Base-by-base conservation (phyloP, 2,329 filamentous ascomycete species). In the Ophiostoma sp. region DNA sequence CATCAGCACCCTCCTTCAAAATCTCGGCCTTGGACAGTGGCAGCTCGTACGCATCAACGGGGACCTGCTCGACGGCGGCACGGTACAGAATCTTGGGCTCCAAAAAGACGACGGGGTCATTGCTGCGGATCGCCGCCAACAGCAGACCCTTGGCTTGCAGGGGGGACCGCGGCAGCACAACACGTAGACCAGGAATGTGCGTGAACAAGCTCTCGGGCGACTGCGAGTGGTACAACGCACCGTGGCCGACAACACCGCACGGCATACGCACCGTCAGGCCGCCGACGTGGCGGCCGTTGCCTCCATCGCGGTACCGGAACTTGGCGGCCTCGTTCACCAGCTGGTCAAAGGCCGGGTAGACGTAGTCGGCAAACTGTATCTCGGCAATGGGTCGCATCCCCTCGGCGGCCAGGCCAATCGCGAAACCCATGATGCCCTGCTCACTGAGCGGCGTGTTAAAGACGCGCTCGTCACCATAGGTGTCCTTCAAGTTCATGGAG, bases 381-480 rank as follows among this genome's bases (percentile, higher is more conserved):
- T 99, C 96, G 0, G 95, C 95, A 31, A 98, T 89, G 0, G 96
- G 94, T 73, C 92, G 92, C 92, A 97, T 94, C 31, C 95, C 95
- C 83, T 97, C 92, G 7, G 93, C 93, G 0, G 95, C 95, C 48
- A 91, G 90, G 1, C 96, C 96, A 77, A 98, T 94, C 12, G 92
- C 96, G 79, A 98, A 98, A 0, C 96, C 96, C 74, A 97, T 88
- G 77, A 99, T 95, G 1, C 95, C 96, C 82, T 98, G 96, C 81
- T 99, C 96, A 45, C 92, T 93, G 77, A 99, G 83, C 0, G 96
- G 96, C 22, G 95, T 98, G 82, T 99, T 98, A 86, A 99, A 99
- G 45, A 99, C 95, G 73, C 96, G 88, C 73, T 96, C 92, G 2
- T 89, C 87, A 9, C 96, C 96, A 81, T 96, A 97, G 72, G 93